Evolutionary conservation across 2,329 filamentous ascomycete species (phyloP).

Genomic region (Stagonosporopsis rhizophila): DNA sequence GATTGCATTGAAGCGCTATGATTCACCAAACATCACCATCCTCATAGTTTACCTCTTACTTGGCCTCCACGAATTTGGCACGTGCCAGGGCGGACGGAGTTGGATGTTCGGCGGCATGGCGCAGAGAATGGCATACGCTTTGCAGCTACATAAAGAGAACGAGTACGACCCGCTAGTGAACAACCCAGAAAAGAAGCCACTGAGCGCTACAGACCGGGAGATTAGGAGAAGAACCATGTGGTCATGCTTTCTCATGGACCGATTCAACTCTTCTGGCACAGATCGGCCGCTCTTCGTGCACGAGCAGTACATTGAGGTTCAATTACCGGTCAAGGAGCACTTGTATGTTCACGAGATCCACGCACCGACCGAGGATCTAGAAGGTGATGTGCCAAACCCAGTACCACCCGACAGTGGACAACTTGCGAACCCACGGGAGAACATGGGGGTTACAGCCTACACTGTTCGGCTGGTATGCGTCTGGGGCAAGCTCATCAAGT

Average conservation of each 20-base stretch:
- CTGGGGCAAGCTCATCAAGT: constrained; percentile 89
- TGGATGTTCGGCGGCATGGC: constrained; percentile 97
- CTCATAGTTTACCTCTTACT: constrained; percentile 88
- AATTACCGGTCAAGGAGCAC: constrained; percentile 87
- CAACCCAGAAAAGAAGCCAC: constrained; percentile 65
- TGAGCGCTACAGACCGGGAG: constrained; percentile 92
- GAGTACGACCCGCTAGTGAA: constrained; percentile 78
- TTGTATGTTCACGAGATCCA: constrained; percentile 92
- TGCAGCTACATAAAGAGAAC: constrained; percentile 91
- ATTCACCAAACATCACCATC: constrained; percentile 95
- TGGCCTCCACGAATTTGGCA: constrained; percentile 94
- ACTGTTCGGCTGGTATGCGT: constrained; percentile 84
- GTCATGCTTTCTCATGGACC: constrained; percentile 97
- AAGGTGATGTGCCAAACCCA: constrained; percentile 71
- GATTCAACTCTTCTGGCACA: constrained; percentile 94
- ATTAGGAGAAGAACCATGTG: constrained; percentile 95
- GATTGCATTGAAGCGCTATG: constrained; percentile 86
- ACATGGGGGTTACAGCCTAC: constrained; percentile 94
- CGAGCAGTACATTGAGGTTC: constrained; percentile 87
- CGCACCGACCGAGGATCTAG: constrained; percentile 82
- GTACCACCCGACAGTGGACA: constrained; percentile 69
- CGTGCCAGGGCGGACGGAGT: constrained; percentile 92
- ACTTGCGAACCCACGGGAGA: constrained; percentile 71
- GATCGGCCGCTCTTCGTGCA: constrained; percentile 90
- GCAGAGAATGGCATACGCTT: constrained; percentile 93